A percentile compares a stretch with the other conserved stretches of the same genome.
phyloP scores from a whole-genome alignment of 2,329 filamentous ascomycete species.

The Gnomoniopsis sp. region DNA sequence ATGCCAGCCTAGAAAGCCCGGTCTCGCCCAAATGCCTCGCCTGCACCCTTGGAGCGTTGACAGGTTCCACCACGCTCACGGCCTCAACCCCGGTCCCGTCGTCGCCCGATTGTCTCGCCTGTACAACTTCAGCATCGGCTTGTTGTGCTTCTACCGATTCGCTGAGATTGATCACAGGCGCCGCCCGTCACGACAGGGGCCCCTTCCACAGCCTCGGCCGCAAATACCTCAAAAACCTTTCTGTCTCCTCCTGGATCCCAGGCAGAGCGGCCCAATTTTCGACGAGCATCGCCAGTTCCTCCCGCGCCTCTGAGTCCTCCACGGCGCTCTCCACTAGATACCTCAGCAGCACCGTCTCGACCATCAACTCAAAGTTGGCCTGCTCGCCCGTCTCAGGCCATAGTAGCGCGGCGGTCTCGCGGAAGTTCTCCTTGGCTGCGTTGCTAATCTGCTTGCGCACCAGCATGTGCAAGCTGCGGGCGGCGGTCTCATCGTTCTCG shows the following conservation, averaged over 20 bases:
- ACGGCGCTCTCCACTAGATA: conserved; percentile 12
- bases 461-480: conserved; percentile 15
- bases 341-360: conserved; percentile 17
- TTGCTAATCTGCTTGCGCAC: conserved; percentile 18
- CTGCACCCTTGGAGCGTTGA: too few relatives aligned
- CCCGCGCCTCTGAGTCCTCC: conserved; percentile 11
- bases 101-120: background rate
- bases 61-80: too few relatives aligned
- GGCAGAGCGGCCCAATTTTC: conserved; percentile 17
- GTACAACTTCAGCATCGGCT: background rate
- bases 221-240: conserved; percentile 15
- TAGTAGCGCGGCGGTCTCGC: conserved; percentile 14
- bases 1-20: background rate
- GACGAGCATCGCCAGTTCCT: conserved; percentile 15
- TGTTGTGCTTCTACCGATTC: too few relatives aligned
- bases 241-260: conserved; percentile 13
- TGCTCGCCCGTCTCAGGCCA: conserved; percentile 18
- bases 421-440: conserved; percentile 16
- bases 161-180: background rate
- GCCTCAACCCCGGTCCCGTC: background rate
- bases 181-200: background rate
- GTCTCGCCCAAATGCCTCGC: too few relatives aligned
- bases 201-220: conserved; percentile 16
- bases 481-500: conserved; percentile 23
- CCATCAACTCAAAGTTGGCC: conserved; percentile 18